Conservation (phyloP, 1,139 yeast species). For the Entelexis paramagnoliae region DNA sequence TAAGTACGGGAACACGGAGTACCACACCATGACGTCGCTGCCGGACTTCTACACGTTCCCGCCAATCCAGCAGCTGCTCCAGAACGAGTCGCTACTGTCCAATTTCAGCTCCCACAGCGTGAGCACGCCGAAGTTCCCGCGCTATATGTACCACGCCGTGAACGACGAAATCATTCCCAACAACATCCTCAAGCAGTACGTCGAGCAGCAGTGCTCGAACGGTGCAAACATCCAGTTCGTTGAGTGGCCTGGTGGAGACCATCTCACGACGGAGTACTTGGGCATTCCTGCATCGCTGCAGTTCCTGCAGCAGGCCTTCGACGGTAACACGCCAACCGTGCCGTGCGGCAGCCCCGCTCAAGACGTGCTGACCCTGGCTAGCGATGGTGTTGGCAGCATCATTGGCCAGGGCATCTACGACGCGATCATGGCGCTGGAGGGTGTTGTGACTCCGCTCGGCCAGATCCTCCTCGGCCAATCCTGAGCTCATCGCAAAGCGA, state of each 20-base stretch:
- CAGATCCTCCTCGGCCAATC: not conserved
- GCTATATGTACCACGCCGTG: conserved; percentile 28
- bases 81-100: conserved; percentile 13
- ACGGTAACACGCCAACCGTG: conserved; percentile 16
- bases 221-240: conserved; percentile 25
- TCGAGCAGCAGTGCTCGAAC: conserved; percentile 25
- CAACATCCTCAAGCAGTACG: conserved; percentile 23
- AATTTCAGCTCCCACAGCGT: conserved; percentile 11
- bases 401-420: conserved; percentile 13
- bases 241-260: conserved; percentile 21
- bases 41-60: conserved; percentile 7
- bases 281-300: conserved; percentile 16
- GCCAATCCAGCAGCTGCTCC: conserved; percentile 2
- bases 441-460: not conserved
- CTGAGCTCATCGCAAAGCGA: too few relatives aligned
- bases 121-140: conserved; percentile 25
- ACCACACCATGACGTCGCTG: conserved; percentile 7
- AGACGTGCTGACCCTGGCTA: conserved; percentile 11
- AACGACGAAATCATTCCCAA: conserved; percentile 27
- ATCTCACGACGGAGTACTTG: conserved; percentile 15
- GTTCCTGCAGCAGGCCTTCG: conserved; percentile 16
- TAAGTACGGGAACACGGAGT: conserved; percentile 6
- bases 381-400: conserved; percentile 2
- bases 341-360: conserved; percentile 13
- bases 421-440: not conserved